phyloP scores from a whole-genome alignment of 352 stramenopile species.

The Phytophthora fragariae region DNA sequence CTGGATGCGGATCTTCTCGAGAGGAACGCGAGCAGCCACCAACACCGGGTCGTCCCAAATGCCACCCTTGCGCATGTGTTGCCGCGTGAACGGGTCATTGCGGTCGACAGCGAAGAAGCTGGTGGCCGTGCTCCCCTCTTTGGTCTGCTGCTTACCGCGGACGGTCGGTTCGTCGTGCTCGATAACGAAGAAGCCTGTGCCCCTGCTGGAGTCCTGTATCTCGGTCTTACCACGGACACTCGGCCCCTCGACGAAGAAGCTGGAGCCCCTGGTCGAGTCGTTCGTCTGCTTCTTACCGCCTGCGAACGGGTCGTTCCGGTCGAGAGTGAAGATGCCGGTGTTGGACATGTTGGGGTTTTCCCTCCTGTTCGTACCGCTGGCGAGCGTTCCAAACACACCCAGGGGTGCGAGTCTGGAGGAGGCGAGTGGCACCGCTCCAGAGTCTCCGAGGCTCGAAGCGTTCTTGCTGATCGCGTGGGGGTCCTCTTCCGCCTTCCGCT shows the following conservation, averaged over 20 bases:
- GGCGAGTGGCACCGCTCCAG: constrained; percentile 18
- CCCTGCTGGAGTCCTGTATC: background rate
- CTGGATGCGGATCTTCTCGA: constrained; percentile 51
- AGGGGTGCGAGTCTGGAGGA: constrained; percentile 24
- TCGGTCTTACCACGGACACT: background rate
- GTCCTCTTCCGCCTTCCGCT: constrained; percentile 6
- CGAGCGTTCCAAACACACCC: constrained; percentile 35
- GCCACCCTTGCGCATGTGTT: constrained; percentile 37
- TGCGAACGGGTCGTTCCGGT: constrained; percentile 8
- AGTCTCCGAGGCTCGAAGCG: constrained; percentile 13
- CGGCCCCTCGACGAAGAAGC: background rate
- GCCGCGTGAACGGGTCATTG: constrained; percentile 31
- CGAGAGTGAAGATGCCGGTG: constrained; percentile 14
- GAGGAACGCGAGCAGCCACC: constrained; percentile 49
- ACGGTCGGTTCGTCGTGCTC: background rate
- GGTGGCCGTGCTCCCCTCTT: background rate
- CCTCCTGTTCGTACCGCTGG: constrained; percentile 13
- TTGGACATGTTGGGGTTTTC: constrained; percentile 21
- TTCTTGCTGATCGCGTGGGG: constrained; percentile 26
- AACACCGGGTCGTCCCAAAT: constrained; percentile 55
- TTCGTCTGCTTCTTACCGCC: background rate
- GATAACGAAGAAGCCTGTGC: background rate
- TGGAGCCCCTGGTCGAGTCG: background rate
- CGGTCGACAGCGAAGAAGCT: constrained; percentile 22
- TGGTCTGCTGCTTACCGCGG: background rate